These are phyloP conservation scores for Tricholoma sp. DNA, from an alignment of 768 basidiomycete genomes.

Conservation along the genomic window DNA sequence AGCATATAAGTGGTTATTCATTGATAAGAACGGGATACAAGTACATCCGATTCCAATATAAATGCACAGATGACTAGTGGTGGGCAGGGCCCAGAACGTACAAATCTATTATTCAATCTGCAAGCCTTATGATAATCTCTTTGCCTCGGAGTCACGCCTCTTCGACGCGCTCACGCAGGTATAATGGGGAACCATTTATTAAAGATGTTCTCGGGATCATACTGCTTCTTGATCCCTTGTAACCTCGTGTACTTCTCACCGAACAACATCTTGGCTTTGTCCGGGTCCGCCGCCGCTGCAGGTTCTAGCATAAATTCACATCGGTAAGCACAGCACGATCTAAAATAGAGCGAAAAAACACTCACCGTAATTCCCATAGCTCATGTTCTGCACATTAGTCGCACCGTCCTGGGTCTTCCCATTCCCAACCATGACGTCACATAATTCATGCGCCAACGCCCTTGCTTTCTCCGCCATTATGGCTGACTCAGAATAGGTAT, in stretches of 20 bases:
- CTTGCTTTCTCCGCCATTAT: slow-evolving; percentile 1
- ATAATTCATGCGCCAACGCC: neutral
- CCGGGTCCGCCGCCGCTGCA: slow-evolving; percentile 5
- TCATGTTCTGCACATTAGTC: slow-evolving; percentile 19
- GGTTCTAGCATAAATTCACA: no score
- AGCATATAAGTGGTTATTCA: no score
- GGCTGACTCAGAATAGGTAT: slow-evolving; percentile 9
- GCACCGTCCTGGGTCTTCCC: slow-evolving; percentile 23
- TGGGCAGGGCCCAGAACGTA: no score
- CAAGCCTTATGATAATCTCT: no score
- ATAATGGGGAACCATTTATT: slow-evolving; percentile 41
- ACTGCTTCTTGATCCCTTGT: slow-evolving; percentile 35
- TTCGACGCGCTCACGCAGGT: slow-evolving; percentile 16
- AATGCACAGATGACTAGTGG: no score
- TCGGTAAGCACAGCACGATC: neutral
- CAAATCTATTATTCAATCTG: no score
- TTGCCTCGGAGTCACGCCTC: no score
- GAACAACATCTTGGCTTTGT: slow-evolving; percentile 29
- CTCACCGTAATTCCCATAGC: slow-evolving; percentile 48
- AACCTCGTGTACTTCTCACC: slow-evolving; percentile 35
- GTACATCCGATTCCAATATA: no score
- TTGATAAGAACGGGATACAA: no score
- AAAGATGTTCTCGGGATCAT: slow-evolving; percentile 40
- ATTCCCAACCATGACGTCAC: slow-evolving; percentile 8
- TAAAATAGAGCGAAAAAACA: neutral